phyloP scores from a whole-genome alignment of 2,329 filamentous ascomycete species.

The Fusarium setosum region DNA sequence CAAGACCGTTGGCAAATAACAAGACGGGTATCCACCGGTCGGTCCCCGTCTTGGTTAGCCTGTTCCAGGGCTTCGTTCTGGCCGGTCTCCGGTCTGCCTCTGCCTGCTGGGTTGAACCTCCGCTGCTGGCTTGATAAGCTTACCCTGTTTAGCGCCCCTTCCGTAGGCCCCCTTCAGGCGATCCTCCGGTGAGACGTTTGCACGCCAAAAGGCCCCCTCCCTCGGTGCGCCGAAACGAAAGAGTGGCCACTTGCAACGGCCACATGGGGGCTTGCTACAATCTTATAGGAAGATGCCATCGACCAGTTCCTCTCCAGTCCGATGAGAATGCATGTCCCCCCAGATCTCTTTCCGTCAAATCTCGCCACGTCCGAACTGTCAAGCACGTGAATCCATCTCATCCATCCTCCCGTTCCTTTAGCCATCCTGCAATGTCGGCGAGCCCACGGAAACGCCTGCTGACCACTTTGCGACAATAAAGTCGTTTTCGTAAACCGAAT shows the following conservation, averaged over 20 bases:
- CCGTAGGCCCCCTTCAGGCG: conserved; percentile 10
- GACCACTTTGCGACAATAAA: neutral
- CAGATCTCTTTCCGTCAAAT: neutral
- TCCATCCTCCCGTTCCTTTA: neutral
- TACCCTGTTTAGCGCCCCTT: neutral
- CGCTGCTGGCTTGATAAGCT: too few species aligned
- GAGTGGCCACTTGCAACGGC: conserved; percentile 21
- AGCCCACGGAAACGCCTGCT: neutral
- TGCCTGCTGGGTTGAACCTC: too few species aligned
- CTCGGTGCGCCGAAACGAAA: conserved; percentile 8
- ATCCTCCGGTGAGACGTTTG: neutral
- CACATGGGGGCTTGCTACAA: conserved; percentile 31
- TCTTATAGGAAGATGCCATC: conserved; percentile 26
- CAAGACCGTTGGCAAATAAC: neutral
- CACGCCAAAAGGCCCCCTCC: neutral
- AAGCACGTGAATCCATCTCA: neutral
- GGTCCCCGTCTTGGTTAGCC: conserved; percentile 28
- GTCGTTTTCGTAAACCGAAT: neutral
- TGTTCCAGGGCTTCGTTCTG: conserved; percentile 1
- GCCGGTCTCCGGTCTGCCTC: neutral
- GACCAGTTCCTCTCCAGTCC: neutral
- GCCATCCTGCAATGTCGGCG: neutral
- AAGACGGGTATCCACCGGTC: conserved; percentile 17
- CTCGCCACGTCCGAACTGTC: neutral
- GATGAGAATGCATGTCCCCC: neutral